Evolutionary conservation across 345 rosid genomes (phyloP), one percentile per base, ranked within the genome.

Genomic region (Moricandia arvensis): DNA sequence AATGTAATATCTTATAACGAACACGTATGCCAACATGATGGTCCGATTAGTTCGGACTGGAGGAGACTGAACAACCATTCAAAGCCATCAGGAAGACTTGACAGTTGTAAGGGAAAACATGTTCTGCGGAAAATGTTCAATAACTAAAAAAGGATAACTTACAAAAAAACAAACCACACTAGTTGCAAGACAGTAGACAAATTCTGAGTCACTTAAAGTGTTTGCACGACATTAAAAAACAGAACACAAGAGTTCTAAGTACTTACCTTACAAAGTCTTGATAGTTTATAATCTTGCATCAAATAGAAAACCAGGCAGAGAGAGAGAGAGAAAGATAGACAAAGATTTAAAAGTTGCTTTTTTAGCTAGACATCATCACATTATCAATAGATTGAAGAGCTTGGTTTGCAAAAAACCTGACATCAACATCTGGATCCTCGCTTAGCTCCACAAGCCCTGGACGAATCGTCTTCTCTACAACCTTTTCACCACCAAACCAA

Each of bases 351-450:
- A 30, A 11, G 15, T 7, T 31, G 18, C 31, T 67, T 9, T 21
- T 38, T 71, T 90, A 90, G 82, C 81, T 82, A 58, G 96, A 88
- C 91, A 93, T 91, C 95, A 89, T 86, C 38, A 86, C 85, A 30
- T 87, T 87, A 73, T 90, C 91, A 72, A 86, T 88, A 2, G 96
- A 85, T 71, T 85, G 95, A 31, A 94, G 82, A n/a, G 96, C 98
- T 87, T 90, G 91, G 63, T 73, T 85, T 38, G 98, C 91, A 61
- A 88, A 94, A 63, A 86, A 94, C 57, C 98, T 86, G 30, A 94
- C 98, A 82, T 91, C 96, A 24, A 90, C 97, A 47, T 94, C 98
- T 7, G 98, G 96, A 71, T 94, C 98, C 85, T 94, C 97, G 8
- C 90, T 86, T 35, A 94, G 86, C 82, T 91, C 97, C 68, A 89